Evolutionary conservation across 2,329 filamentous ascomycete species (phyloP).

Genomic region (Pseudogymnoascus sp.): DNA sequence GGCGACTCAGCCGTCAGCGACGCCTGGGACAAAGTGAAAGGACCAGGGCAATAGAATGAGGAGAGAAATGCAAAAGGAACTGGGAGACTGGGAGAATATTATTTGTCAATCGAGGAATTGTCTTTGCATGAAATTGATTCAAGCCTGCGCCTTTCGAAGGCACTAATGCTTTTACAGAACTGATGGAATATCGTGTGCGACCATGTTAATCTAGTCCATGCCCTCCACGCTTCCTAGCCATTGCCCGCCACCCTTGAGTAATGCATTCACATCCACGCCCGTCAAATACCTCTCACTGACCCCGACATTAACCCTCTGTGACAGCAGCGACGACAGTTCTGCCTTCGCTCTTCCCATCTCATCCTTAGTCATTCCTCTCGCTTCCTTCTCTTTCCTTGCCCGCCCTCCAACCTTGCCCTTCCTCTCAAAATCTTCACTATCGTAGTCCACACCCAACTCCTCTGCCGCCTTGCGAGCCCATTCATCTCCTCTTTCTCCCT

Average conservation of each 20-base stretch:
- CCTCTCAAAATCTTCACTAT: conserved; percentile 75
- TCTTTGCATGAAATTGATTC: neutral
- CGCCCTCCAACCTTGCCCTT: conserved; percentile 65
- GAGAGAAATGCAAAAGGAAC: neutral
- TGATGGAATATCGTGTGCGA: conserved; percentile 12
- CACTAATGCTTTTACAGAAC: neutral
- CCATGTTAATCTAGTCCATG: conserved; percentile 14
- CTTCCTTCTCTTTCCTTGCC: conserved; percentile 67
- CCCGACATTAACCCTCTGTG: conserved; percentile 72
- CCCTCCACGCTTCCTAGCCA: conserved; percentile 29
- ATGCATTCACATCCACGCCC: conserved; percentile 69
- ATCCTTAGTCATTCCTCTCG: conserved; percentile 59
- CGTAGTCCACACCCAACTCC: conserved; percentile 89
- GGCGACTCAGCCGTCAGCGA: neutral
- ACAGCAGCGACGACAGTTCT: conserved; percentile 64
- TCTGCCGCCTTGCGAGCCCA: conserved; percentile 81
- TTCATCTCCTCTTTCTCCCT: conserved; percentile 72
- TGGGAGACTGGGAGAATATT: neutral
- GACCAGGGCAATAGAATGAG: neutral
- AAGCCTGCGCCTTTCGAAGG: neutral
- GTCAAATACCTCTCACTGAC: conserved; percentile 84
- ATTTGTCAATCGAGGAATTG: neutral
- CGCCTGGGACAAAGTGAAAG: neutral
- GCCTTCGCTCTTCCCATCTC: conserved; percentile 65
- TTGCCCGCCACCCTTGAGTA: conserved; percentile 55